Percentiles rank a stretch among this genome's conserved stretches.
Conservation (phyloP, 805 yeast species). For the Candida alai region DNA sequence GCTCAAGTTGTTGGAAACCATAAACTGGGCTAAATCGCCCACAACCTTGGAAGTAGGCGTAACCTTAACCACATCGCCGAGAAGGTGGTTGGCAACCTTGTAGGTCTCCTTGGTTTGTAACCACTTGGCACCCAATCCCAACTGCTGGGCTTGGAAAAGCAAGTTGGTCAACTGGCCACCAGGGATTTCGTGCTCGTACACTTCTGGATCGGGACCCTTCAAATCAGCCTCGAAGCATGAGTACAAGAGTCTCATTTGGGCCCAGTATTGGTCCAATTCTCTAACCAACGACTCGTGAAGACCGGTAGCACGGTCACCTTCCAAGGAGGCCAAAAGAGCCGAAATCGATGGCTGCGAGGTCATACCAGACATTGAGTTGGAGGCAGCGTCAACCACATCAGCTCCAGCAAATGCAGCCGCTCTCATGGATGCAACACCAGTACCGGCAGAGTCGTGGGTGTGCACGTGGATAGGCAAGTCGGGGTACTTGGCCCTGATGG, state of each 20-base stretch:
- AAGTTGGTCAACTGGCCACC: constrained; percentile 99
- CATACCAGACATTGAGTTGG: constrained; percentile 96
- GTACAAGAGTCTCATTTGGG: constrained; percentile 94
- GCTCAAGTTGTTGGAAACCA: constrained; percentile 91
- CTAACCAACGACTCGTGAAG: constrained; percentile 65
- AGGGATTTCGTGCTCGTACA: constrained; percentile 96
- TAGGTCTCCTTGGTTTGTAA: constrained; percentile 92
- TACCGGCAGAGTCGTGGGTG: constrained; percentile 99
- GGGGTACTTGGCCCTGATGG: constrained; percentile 84
- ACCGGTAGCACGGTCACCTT: constrained; percentile 78
- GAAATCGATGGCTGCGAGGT: constrained; percentile 97
- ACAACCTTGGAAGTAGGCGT: constrained; percentile 99
- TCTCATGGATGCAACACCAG: constrained; percentile 96
- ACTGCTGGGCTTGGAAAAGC: constrained; percentile 98
- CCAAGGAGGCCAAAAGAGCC: constrained; percentile 88
- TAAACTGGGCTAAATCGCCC: constrained; percentile 99
- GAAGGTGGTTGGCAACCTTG: constrained; percentile 80
- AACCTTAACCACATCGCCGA: constrained; percentile 97
- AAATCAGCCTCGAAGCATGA: constrained; percentile 97
- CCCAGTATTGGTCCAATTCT: constrained; percentile 94
- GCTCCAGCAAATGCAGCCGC: constrained; percentile 96
- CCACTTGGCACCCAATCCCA: constrained; percentile 97
- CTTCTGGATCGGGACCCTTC: constrained; percentile 99
- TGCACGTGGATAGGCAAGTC: constrained; percentile 96
- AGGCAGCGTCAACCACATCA: constrained; percentile 95